These are phyloP conservation scores for Graphilbum fragrans DNA, from an alignment of 2,329 filamentous ascomycete species.

Conservation along the genomic window DNA sequence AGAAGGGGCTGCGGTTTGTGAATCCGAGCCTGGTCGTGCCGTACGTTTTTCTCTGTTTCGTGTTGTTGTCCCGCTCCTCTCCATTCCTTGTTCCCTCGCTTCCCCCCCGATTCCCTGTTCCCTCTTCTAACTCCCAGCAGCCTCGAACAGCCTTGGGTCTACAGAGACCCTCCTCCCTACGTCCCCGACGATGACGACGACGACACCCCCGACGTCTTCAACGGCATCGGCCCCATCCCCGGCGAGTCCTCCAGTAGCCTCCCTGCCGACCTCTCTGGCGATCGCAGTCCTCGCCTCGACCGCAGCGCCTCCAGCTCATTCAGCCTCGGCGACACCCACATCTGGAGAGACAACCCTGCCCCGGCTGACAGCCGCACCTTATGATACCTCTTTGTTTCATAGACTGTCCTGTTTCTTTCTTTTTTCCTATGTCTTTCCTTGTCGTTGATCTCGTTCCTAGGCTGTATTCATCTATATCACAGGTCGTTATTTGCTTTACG, in stretches of 20 bases:
- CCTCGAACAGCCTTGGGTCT: conserved; percentile 61
- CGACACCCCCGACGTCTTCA: too few relatives aligned
- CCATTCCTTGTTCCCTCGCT: conserved; percentile 33
- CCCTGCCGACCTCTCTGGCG: background rate
- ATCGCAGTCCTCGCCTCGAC: conserved; percentile 7
- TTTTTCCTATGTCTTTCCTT: too few relatives aligned
- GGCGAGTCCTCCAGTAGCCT: background rate
- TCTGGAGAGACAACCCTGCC: conserved; percentile 29
- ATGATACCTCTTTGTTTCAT: background rate
- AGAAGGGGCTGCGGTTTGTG: conserved; percentile 58
- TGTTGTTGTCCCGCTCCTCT: background rate
- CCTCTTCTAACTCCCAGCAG: conserved; percentile 31
- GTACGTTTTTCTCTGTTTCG: conserved; percentile 22
- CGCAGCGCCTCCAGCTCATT: conserved; percentile 29
- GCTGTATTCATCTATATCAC: too few relatives aligned
- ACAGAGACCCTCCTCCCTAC: conserved; percentile 37
- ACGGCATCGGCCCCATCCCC: background rate
- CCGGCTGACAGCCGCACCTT: too few relatives aligned
- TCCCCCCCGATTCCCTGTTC: conserved; percentile 22
- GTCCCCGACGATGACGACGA: conserved; percentile 10
- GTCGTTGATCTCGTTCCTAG: too few relatives aligned
- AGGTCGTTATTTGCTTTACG: too few relatives aligned
- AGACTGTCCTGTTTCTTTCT: too few relatives aligned
- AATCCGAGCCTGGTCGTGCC: conserved; percentile 63
- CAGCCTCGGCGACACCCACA: conserved; percentile 36